Evolutionary conservation across 768 basidiomycete species (phyloP), one percentile per base, ranked within the genome.

Genomic region (Tulasnella calospora): DNA sequence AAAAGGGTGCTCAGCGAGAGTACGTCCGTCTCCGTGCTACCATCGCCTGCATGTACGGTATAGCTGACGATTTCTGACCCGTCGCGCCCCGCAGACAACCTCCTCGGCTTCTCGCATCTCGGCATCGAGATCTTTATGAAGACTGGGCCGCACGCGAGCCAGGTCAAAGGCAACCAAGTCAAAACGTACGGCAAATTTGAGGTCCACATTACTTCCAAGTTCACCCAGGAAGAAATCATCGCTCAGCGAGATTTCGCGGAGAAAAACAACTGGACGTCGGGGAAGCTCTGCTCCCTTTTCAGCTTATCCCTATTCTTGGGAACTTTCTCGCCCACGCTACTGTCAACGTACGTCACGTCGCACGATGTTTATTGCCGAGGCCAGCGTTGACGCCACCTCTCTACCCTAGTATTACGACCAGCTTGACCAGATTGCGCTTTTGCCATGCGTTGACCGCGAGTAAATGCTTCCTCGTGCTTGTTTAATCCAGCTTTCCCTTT

Each of bases 111-210:
- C 70, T 71, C 77, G 30, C 79, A 80, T 36, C 70, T 80, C 27
- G 79, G 79, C 27, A 67, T 74, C 23, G 79, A 80, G 47, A 44
- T 80, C 30, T 74, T 73, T 36, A 78, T 80, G 77, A 79, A 74
- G 57, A 38, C n/a, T 33, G 21, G n/a, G 9, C 78, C 78, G 7
- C 15, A n/a, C 9, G 75, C 78, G 13, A 77, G 72, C 73, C 19
- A 61, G 19, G 38, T 79, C 35, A 35, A 73, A 55, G 78, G 78
- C 55, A 46, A 40, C 38, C 38, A 19, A 6, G 71, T 72, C 19
- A 21, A 46, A 15, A 30, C 55, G 1, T 51, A 61, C 19, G 61
- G 36, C 69, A 40, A 40, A 10, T 47, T 71, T 38, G 41, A 78
- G 8, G 70, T 78, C 17, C 70, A 78, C 44, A 73, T 78, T 21